These are phyloP conservation scores for Pestalotiopsis sp. DNA, from an alignment of 2,329 filamentous ascomycete genomes.

Conservation along the genomic window DNA sequence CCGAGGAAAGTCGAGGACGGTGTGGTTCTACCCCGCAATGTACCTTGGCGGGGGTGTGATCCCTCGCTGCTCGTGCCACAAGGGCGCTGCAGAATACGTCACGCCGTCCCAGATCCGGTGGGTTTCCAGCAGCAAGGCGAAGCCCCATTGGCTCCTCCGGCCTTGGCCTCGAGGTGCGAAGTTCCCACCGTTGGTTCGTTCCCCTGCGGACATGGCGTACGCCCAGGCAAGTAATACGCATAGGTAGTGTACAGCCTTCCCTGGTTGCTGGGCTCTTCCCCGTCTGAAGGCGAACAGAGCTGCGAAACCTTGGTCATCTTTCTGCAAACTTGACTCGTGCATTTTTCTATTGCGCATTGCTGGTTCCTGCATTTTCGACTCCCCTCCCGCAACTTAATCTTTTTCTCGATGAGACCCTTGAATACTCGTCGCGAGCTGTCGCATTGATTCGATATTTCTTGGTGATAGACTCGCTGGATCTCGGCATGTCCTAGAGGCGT, in stretches of 20 bases:
- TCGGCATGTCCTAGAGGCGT: not conserved
- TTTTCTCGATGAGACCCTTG: not conserved
- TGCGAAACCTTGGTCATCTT: not conserved
- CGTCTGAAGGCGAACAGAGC: not conserved
- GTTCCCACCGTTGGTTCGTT: too few relatives aligned
- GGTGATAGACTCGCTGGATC: not conserved
- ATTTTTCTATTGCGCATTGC: not conserved
- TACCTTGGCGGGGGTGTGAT: not conserved
- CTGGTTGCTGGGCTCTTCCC: not conserved
- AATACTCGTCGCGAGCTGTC: not conserved
- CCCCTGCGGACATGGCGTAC: too few relatives aligned
- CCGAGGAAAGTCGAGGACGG: not conserved
- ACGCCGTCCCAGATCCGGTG: not conserved
- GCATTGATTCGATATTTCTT: not conserved
- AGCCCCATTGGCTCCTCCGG: not conserved
- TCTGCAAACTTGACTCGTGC: not conserved
- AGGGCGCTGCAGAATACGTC: not conserved
- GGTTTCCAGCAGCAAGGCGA: not conserved
- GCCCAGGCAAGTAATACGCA: not conserved
- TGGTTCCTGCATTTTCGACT: constrained; percentile 6
- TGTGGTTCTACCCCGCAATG: constrained; percentile 9
- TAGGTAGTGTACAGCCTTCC: not conserved
- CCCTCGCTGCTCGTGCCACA: not conserved
- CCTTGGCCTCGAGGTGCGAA: too few relatives aligned
- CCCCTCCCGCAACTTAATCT: not conserved